A percentile compares a stretch with the other conserved stretches of the same genome.
phyloP scores from a whole-genome alignment of 768 basidiomycete species.

The Suillus lakei region DNA sequence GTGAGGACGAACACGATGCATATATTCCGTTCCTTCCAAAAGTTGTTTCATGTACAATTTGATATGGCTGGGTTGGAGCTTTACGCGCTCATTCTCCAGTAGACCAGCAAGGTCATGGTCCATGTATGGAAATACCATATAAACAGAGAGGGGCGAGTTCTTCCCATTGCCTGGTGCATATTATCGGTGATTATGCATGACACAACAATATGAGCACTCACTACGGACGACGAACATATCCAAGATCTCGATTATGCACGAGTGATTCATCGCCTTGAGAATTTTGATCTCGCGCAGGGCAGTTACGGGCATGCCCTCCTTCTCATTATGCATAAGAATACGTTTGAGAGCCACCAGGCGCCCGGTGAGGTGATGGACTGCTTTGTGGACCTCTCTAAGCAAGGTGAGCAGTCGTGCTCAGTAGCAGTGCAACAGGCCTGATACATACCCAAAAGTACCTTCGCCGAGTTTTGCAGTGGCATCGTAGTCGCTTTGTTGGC shows the following conservation, averaged over 20 bases:
- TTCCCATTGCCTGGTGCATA: conserved; percentile 58
- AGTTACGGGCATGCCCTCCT: conserved; percentile 96
- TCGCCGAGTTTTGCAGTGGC: conserved; percentile 90
- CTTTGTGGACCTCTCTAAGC: conserved; percentile 88
- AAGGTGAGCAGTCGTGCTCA: conserved; percentile 14
- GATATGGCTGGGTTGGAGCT: conserved; percentile 81
- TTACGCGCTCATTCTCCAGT: conserved; percentile 89
- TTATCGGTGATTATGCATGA: conserved; percentile 4
- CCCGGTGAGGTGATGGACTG: conserved; percentile 64
- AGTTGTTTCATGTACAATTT: conserved; percentile 97
- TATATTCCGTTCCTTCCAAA: conserved; percentile 94
- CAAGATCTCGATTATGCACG: conserved; percentile 82
- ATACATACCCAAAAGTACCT: conserved; percentile 91
- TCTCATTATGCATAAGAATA: conserved; percentile 95
- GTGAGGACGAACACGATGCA: conserved; percentile 78
- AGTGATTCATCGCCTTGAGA: conserved; percentile 86
- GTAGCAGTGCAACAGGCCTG: conserved; percentile 7
- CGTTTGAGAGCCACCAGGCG: conserved; percentile 86
- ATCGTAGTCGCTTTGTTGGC: conserved; percentile 75
- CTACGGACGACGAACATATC: conserved; percentile 93
- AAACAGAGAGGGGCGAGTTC: conserved; percentile 78
- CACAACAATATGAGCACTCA: conserved; percentile 38
- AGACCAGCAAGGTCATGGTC: conserved; percentile 97
- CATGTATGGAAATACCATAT: conserved; percentile 99
- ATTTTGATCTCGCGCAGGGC: conserved; percentile 97